A percentile compares a stretch with the other conserved stretches of the same genome.
phyloP scores from a whole-genome alignment of 2,329 filamentous ascomycete genomes.

The Fusarium longipes region DNA sequence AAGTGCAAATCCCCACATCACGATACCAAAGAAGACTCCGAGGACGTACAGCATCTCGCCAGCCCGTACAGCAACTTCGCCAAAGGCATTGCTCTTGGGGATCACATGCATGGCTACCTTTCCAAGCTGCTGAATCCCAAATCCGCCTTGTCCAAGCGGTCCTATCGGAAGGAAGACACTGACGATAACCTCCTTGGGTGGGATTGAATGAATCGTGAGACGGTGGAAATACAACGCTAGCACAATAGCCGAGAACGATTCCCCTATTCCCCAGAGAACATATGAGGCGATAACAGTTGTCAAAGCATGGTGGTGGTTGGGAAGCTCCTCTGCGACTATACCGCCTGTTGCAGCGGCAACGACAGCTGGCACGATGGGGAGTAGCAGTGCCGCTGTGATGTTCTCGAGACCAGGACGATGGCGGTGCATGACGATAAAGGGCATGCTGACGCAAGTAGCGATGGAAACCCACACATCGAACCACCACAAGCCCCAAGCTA shows the following conservation, averaged over 20 bases:
- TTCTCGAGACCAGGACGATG: constrained; percentile 61
- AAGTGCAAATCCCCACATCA: constrained; percentile 60
- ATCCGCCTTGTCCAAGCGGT: constrained; percentile 74
- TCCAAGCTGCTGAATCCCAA: constrained; percentile 64
- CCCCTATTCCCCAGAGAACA: constrained; percentile 74
- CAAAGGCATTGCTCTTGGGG: constrained; percentile 57
- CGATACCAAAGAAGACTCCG: constrained; percentile 60
- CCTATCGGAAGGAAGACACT: constrained; percentile 75
- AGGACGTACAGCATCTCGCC: constrained; percentile 66
- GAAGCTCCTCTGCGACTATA: constrained; percentile 70
- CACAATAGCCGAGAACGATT: constrained; percentile 68
- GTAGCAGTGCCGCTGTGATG: constrained; percentile 73
- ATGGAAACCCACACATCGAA: constrained; percentile 65
- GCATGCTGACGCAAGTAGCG: constrained; percentile 65
- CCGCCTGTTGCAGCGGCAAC: constrained; percentile 73
- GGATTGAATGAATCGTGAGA: constrained; percentile 73
- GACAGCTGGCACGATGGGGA: constrained; percentile 74
- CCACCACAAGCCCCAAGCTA: constrained; percentile 70
- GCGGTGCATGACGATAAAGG: constrained; percentile 64
- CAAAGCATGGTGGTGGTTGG: constrained; percentile 64
- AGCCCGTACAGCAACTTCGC: constrained; percentile 53
- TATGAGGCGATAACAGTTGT: constrained; percentile 74
- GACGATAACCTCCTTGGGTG: constrained; percentile 74
- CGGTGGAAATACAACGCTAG: constrained; percentile 77
- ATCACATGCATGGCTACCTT: constrained; percentile 58